A percentile compares a stretch with the other conserved stretches of the same genome.
These are phyloP conservation scores for Aspergillus leporis DNA, from an alignment of 495 filamentous ascomycete genomes.

Conservation along the genomic window DNA sequence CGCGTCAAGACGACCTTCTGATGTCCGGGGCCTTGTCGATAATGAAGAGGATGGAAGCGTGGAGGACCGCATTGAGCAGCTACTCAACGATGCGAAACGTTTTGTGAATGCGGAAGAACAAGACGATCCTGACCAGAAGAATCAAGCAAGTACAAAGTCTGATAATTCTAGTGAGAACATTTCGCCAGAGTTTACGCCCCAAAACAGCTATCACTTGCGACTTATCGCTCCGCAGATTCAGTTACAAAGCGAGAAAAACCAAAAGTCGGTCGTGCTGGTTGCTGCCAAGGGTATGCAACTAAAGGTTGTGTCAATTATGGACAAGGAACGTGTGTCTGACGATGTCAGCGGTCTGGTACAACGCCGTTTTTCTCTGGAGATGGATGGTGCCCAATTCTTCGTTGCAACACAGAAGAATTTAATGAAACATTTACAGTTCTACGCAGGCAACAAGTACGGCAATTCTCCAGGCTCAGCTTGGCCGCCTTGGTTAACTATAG, in stretches of 20 bases:
- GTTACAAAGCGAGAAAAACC: constrained; percentile 96
- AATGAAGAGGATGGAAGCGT: constrained; percentile 65
- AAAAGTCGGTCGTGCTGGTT: constrained; percentile 87
- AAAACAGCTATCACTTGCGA: constrained; percentile 91
- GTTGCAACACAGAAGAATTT: constrained; percentile 91
- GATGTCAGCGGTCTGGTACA: constrained; percentile 94
- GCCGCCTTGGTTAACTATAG: constrained; percentile 97
- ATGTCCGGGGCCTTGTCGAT: constrained; percentile 39
- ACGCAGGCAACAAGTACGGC: constrained; percentile 90
- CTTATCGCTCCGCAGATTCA: constrained; percentile 97
- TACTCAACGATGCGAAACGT: constrained; percentile 80
- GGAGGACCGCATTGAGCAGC: constrained; percentile 82
- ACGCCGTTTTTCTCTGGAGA: constrained; percentile 86
- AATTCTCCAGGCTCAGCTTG: constrained; percentile 80
- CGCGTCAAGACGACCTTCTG: constrained; percentile 25
- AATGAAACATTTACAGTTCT: constrained; percentile 81
- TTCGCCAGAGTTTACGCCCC: constrained; percentile 84
- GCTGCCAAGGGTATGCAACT: constrained; percentile 96
- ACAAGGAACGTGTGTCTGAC: constrained; percentile 87
- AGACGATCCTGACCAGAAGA: constrained; percentile 34
- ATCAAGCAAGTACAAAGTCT: constrained; percentile 28
- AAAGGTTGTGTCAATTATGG: constrained; percentile 96
- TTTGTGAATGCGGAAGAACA: constrained; percentile 75
- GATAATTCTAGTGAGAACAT: constrained; percentile 73
- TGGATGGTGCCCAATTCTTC: constrained; percentile 97